phyloP scores from a whole-genome alignment of 805 yeast genomes.

The Suhomyces xylopsoci region DNA sequence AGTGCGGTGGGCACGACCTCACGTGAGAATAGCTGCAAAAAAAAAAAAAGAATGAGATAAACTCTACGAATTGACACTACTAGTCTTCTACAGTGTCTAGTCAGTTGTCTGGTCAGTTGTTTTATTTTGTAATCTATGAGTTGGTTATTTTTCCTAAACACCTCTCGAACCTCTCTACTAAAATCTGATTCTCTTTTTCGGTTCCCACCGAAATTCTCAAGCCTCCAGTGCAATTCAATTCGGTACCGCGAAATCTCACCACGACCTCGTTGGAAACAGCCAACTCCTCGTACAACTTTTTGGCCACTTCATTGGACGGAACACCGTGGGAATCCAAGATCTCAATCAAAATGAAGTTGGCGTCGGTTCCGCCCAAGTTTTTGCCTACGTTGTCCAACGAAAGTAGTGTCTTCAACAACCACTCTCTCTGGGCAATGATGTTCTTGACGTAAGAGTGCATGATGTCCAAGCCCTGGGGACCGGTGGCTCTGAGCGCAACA shows the following conservation, averaged over 20 bases:
- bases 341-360: constrained; percentile 80
- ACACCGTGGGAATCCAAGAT: constrained; percentile 57
- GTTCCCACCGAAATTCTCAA: constrained; percentile 89
- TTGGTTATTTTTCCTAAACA: no score
- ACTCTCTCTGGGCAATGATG: constrained; percentile 54
- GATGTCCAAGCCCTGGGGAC: constrained; percentile 48
- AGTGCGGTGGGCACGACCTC: background rate
- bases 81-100: no score
- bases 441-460: constrained; percentile 56
- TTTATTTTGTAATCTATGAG: no score
- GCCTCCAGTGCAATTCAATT: constrained; percentile 85
- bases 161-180: constrained; percentile 49
- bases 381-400: constrained; percentile 63
- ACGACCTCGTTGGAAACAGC: constrained; percentile 78
- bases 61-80: no score
- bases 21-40: background rate
- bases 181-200: constrained; percentile 58
- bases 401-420: constrained; percentile 53
- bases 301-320: constrained; percentile 70
- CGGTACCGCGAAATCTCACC: constrained; percentile 87
- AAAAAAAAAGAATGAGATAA: no score
- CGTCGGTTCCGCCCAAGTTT: constrained; percentile 78
- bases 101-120: no score
- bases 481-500: constrained; percentile 72
- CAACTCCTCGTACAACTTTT: constrained; percentile 58